Conservation (phyloP, 2,329 filamentous ascomycete species). For the Endothia cerciana region DNA sequence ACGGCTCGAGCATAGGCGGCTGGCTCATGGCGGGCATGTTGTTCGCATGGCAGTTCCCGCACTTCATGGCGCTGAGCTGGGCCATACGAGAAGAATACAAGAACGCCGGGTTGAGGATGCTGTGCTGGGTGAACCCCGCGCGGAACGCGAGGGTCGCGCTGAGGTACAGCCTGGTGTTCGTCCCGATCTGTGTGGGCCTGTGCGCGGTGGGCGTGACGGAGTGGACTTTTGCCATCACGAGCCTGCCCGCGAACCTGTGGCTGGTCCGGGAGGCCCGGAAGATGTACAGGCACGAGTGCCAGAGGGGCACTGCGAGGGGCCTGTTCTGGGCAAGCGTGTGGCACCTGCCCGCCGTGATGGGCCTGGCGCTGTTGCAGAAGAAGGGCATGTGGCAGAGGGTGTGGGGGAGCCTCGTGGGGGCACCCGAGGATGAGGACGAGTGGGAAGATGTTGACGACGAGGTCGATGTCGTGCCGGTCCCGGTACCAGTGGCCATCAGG, state of each 20-base stretch:
- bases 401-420: conserved; percentile 70
- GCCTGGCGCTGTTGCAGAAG: conserved; percentile 89
- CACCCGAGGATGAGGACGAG: conserved; percentile 58
- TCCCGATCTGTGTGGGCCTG: conserved; percentile 82
- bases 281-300: conserved; percentile 80
- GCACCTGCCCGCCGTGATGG: conserved; percentile 89
- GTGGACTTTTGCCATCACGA: conserved; percentile 81
- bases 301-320: conserved; percentile 77
- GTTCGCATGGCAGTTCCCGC: conserved; percentile 97
- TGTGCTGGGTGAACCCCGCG: conserved; percentile 84
- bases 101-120: conserved; percentile 68
- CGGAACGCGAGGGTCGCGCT: conserved; percentile 86
- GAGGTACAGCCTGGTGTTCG: conserved; percentile 82
- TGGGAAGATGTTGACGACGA: conserved; percentile 63
- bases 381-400: conserved; percentile 87
- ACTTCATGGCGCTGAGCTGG: conserved; percentile 95
- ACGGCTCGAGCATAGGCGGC: conserved; percentile 71
- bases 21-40: conserved; percentile 86
- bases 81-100: conserved; percentile 89
- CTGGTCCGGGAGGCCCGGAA: conserved; percentile 76
- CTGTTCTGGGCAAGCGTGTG: conserved; percentile 98
- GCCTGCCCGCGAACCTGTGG: conserved; percentile 83
- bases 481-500: conserved; percentile 24
- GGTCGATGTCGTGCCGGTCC: conserved; percentile 42
- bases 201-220: conserved; percentile 83